Conservation (phyloP, 139 green algal species). For the Asterochloris erici region DNA sequence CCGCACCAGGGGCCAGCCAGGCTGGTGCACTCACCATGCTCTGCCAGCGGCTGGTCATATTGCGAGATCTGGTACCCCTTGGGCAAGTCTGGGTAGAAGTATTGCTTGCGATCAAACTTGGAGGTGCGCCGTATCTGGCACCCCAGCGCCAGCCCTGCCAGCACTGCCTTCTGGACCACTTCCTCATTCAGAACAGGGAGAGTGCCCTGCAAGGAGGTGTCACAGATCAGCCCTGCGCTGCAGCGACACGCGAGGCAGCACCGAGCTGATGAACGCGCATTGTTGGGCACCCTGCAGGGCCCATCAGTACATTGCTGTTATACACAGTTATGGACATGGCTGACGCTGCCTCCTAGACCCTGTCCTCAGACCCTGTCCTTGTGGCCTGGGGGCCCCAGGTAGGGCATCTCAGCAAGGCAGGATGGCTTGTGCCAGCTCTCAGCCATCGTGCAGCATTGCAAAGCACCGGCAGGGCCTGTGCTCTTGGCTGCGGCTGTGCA, state of each 20-base stretch:
- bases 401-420: too few species aligned
- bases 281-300: neutral
- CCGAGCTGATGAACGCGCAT: neutral
- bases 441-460: too few species aligned
- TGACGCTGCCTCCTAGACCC: too few species aligned
- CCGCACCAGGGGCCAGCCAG: too few species aligned
- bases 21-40: constrained; percentile 21
- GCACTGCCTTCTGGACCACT: constrained; percentile 67
- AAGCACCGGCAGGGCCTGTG: too few species aligned
- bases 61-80: constrained; percentile 98
- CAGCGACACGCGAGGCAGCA: neutral
- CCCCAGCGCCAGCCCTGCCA: constrained; percentile 81
- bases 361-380: too few species aligned
- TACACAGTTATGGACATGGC: too few species aligned
- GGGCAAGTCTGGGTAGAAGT: constrained; percentile 98
- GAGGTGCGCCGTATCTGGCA: constrained; percentile 64
- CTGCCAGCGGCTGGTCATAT: constrained; percentile 86
- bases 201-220: constrained; percentile 57
- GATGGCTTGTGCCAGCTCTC: too few species aligned
- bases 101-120: constrained; percentile 99
- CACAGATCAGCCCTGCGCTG: neutral
- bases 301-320: neutral
- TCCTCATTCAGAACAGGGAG: constrained; percentile 80
- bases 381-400: too few species aligned
- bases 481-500: too few species aligned